Base-by-base conservation (phyloP, 2,329 filamentous ascomycete species). In the Amphichorda felina region DNA sequence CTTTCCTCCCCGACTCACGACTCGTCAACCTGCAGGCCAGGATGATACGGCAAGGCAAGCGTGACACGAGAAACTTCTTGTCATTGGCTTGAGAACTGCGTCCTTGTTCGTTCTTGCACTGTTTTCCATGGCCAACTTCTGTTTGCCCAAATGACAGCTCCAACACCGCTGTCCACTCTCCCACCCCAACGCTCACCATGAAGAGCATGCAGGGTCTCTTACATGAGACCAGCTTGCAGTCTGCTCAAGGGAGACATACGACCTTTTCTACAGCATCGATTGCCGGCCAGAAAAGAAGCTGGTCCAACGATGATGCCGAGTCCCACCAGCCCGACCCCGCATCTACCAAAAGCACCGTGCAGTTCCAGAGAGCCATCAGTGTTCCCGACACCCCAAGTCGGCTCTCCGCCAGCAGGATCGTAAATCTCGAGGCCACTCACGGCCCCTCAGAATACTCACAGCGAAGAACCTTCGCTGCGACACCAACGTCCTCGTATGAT, bases 381-480 rank as follows among this genome's bases (percentile, higher is more conserved):
- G 40, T 60, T 11, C 51, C 57, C 9, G 44, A 43, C 27, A 48
- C 46, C 8, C 49, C 53, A 6, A 34, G 41, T 11, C 50, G 50
- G 17, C 51, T 61, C 3, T 43, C 44, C 29, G 60, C 69, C 13
- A 71, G 69, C 49, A 50, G 54, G 19, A 70, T 81, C 42, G 50
- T 61, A 18, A 46, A 58, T 13, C 39, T 59, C 11, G 29, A 33
- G 5, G 15, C 25, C 14, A 30, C 44, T 11, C 35, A 45, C 8
- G 47, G 46, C 2, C 44, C 55, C 3, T 68, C 67, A 13, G 70
- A 77, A 40, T 75, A 75, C 47, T 69, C 72, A 0, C 76, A 80
- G 47, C 62, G 75, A 34, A 61, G 56, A 34, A 45, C 47, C 3
- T 56, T 75, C 33, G 58, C 63, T 29, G 63, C 70, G 8, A 79